Evolutionary conservation across 1,284 basidiomycete genomes (phyloP).

Genomic region (Rhodofomes roseus): DNA sequence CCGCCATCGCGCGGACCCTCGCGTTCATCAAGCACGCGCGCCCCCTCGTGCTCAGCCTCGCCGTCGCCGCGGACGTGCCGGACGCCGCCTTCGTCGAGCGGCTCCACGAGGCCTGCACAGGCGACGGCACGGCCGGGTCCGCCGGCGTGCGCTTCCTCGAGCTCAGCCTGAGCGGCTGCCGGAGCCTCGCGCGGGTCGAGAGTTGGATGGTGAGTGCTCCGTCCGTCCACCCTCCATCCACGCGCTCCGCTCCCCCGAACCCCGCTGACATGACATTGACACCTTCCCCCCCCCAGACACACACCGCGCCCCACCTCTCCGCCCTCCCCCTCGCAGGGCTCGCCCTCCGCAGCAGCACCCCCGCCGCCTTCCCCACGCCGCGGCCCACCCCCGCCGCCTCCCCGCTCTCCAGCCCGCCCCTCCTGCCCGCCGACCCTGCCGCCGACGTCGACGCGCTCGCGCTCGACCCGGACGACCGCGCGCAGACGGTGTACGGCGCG

Average conservation of each 20-base stretch:
- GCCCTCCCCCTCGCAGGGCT: conserved; percentile 9
- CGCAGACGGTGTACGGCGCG: not conserved
- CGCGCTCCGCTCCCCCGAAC: not conserved
- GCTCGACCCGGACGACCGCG: not conserved
- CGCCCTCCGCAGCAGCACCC: conserved; percentile 2
- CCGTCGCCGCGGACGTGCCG: conserved; percentile 6
- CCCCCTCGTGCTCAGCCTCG: conserved; percentile 14
- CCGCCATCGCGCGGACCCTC: conserved; percentile 10
- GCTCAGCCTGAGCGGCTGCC: conserved; percentile 14
- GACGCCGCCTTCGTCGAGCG: conserved; percentile 12
- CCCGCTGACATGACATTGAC: not conserved
- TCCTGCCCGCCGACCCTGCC: conserved; percentile 8
- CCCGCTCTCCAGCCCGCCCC: conserved; percentile 3
- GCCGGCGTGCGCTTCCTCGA: conserved; percentile 12
- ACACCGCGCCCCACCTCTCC: conserved; percentile 9
- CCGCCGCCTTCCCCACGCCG: conserved; percentile 1
- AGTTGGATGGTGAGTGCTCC: not conserved
- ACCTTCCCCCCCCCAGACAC: not conserved
- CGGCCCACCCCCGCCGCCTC: not conserved
- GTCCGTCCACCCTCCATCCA: not conserved
- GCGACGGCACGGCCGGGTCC: conserved; percentile 7
- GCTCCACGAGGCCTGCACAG: conserved; percentile 3
- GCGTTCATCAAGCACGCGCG: conserved; percentile 14
- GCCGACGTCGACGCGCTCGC: not conserved
- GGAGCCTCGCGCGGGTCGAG: conserved; percentile 5